Evolutionary conservation across 2,329 filamentous ascomycete genomes (phyloP), one percentile per base, ranked within the genome.

Genomic region (Emydomyces testavorans): DNA sequence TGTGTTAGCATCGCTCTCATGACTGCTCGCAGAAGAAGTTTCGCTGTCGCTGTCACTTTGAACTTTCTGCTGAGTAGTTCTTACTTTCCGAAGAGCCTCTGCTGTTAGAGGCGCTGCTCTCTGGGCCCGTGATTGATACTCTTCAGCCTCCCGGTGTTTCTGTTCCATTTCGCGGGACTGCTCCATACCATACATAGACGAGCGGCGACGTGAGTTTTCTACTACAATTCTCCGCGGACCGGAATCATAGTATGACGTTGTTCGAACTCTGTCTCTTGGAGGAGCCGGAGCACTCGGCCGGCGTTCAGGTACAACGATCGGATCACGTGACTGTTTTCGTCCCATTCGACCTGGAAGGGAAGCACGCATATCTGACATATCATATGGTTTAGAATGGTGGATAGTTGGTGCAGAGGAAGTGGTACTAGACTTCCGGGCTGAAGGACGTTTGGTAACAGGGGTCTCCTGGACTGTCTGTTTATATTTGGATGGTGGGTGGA

Each of bases 1-100:
- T n/a, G 61, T 65, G 5, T 60, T 58, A 24, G 57, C 53, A 46
- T 65, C 62, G 46, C 62, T 68, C 23, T 59, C 65, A 21, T 64
- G 65, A 54, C 66, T 69, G 56, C 66, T 66, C 26, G 52, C 52
- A 4, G 65, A 66, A 16, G 62, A 63, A 49, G 61, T 68, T 47
- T 67, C 63, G 45, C 65, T 68, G 21, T 62, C 65, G 36, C 61
- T 65, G 34, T 69, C 66, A 35, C 16, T 42, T 21, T 32, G 28
- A 5, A 38, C 31, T 18, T 34, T 32, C 11, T 36, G 46, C 44
- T 65, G 68, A 24, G 16, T 45, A 24, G 46, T n/a, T 2, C 37
- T 20, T 6, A 39, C 51, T 23, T 52, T 50, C 11, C 44, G 48
- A 41, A 52, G 43, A 28, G 48, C 40, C 15, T 52, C 51, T 21